These are phyloP conservation scores for Cystobasidium ongulense DNA, from an alignment of 768 basidiomycete species.

Conservation along the genomic window DNA sequence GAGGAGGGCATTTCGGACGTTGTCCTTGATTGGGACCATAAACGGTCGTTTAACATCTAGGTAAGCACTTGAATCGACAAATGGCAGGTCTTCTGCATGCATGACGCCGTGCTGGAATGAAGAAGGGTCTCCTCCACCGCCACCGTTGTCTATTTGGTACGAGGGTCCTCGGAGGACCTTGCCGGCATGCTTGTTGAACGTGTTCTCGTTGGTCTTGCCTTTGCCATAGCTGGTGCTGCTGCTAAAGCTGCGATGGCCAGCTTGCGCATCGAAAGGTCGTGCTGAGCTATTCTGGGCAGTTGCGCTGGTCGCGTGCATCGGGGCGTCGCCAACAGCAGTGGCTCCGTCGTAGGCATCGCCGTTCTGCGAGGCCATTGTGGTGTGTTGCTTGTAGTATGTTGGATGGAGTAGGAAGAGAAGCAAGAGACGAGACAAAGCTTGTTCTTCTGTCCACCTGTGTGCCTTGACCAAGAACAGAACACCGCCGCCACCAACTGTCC, in stretches of 20 bases:
- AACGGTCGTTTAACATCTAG: conserved; percentile 49
- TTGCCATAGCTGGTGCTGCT: neutral
- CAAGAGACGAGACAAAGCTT: neutral
- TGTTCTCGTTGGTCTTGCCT: conserved; percentile 6
- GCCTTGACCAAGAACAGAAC: neutral
- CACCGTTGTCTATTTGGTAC: neutral
- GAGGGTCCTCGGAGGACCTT: neutral
- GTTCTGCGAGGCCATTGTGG: conserved; percentile 4
- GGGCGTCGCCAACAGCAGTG: conserved; percentile 19
- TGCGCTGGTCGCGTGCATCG: neutral
- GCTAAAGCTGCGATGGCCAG: neutral
- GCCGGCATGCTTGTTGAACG: conserved; percentile 15
- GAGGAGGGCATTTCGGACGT: conserved; percentile 61
- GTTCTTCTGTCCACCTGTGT: neutral
- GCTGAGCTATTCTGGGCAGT: neutral
- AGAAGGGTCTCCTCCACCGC: neutral
- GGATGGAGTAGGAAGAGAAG: neutral
- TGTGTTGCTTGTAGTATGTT: neutral
- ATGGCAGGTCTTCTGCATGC: conserved; percentile 12
- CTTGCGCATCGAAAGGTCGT: neutral
- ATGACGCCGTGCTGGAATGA: neutral
- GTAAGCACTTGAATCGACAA: conserved; percentile 18
- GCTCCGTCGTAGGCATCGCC: conserved; percentile 17
- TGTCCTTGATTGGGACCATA: conserved; percentile 63
- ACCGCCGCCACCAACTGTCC: neutral